Evolutionary conservation across 2,329 filamentous ascomycete species (phyloP), one percentile per base, ranked within the genome.

Genomic region (Knufia petricola): DNA sequence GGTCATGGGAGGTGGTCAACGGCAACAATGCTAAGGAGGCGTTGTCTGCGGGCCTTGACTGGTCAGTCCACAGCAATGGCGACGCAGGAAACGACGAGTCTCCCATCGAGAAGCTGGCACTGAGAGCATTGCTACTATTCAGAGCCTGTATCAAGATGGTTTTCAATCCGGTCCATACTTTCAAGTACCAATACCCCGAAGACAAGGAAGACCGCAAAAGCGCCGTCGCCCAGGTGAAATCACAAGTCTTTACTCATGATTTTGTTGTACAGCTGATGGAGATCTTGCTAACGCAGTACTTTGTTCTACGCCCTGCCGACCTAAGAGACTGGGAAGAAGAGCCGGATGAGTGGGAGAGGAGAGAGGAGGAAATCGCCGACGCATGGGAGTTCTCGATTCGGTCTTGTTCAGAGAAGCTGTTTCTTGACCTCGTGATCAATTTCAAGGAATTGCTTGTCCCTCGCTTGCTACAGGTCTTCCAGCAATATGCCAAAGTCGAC

Each of bases 321-420:
- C 76, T 96, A 1, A 81, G 87, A 53, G 84, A 87, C 50, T 98
- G 92, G 92, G 84, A 94, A 62, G 84, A 94, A 61, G 88, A 95
- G 50, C 87, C 90, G 0, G 87, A 98, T 64, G 88, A 94, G 47
- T 98, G 92, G 89, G 90, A 95, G 64, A 82, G 85, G 55, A 81
- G 84, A 59, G 88, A 95, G 69, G 87, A 94, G 60, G 85, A 83
- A 52, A 79, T 86, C 51, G 82, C 85, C 30, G 85, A 87, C 57
- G 86, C 85, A 1, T 96, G 85, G 76, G 88, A 96, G 60, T 95
- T 89, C 70, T 86, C 90, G 50, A 83, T 96, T 46, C 81, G 90
- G 26, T 87, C 89, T 2, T 96, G 90, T 62, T 84, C 92, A 0
- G 92, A 98, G 66, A 94, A 89, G 65, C 74, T 98, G 12, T 95